These are phyloP conservation scores for Starmerella bombi DNA, from an alignment of 805 yeast species.

Conservation along the genomic window DNA sequence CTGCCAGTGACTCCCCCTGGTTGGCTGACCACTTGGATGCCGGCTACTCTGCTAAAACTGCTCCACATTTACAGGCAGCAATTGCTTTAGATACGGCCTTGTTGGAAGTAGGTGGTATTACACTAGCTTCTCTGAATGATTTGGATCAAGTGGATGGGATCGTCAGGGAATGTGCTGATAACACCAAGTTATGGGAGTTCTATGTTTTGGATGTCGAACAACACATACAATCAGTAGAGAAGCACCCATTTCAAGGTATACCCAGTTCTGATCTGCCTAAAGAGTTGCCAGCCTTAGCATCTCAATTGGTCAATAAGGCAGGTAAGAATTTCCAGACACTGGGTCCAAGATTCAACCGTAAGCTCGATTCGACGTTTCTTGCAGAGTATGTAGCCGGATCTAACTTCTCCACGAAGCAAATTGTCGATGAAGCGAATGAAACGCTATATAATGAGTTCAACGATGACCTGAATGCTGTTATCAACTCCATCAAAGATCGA, in stretches of 20 bases:
- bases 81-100: conserved; percentile 67
- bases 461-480: conserved; percentile 50
- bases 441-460: conserved; percentile 64
- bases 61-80: conserved; percentile 79
- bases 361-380: conserved; percentile 38
- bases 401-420: conserved; percentile 25
- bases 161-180: conserved; percentile 34
- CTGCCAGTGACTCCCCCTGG: conserved; percentile 86
- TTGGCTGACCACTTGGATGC: conserved; percentile 73
- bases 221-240: conserved; percentile 28
- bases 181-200: conserved; percentile 71
- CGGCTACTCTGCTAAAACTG: conserved; percentile 74
- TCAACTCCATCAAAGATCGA: conserved; percentile 61
- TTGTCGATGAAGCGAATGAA: conserved; percentile 66
- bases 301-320: conserved; percentile 31
- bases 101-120: conserved; percentile 43
- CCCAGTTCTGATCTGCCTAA: conserved; percentile 35
- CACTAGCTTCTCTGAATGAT: conserved; percentile 39
- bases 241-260: conserved; percentile 27
- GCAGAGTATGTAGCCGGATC: conserved; percentile 36
- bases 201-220: conserved; percentile 46
- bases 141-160: conserved; percentile 50
- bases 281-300: conserved; percentile 32
- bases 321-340: conserved; percentile 32
- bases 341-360: conserved; percentile 43